These are phyloP conservation scores for Penicillium subrubescens DNA, from an alignment of 495 filamentous ascomycete genomes.

Conservation along the genomic window DNA sequence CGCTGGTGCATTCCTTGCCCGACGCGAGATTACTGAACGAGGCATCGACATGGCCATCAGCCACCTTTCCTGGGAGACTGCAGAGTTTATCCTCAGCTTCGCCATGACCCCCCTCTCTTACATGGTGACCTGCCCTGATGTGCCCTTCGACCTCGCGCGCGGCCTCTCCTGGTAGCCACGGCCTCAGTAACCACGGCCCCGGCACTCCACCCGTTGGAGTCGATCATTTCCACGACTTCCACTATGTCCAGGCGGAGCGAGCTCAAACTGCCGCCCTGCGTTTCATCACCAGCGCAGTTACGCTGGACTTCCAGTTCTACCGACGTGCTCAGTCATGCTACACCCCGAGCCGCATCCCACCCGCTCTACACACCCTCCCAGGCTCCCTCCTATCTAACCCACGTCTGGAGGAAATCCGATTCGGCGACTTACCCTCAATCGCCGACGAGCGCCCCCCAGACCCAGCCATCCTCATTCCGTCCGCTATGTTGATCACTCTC, in stretches of 20 bases:
- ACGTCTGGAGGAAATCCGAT: conserved; percentile 22
- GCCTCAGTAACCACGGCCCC: neutral
- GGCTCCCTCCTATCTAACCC: conserved; percentile 15
- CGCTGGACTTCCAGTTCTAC: conserved; percentile 22
- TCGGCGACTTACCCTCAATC: conserved; percentile 18
- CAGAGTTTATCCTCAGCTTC: conserved; percentile 33
- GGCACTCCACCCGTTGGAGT: conserved; percentile 4
- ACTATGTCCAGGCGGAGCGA: conserved; percentile 16
- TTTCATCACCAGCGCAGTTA: conserved; percentile 26
- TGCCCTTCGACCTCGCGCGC: neutral
- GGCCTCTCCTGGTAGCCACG: neutral
- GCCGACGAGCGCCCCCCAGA: conserved; percentile 16
- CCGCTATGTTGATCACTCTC: conserved; percentile 30
- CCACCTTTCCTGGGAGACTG: conserved; percentile 30
- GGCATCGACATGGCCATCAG: conserved; percentile 31
- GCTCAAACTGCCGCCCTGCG: conserved; percentile 20
- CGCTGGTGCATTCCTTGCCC: conserved; percentile 32
- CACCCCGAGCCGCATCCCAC: conserved; percentile 33
- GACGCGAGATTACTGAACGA: conserved; percentile 20
- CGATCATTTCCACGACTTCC: conserved; percentile 15
- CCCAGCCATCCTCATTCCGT: conserved; percentile 17
- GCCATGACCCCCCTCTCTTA: conserved; percentile 22
- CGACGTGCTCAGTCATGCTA: conserved; percentile 18
- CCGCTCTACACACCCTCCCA: conserved; percentile 15
- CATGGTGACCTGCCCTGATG: conserved; percentile 12